Evolutionary conservation across 2,329 filamentous ascomycete genomes (phyloP).

Genomic region (Neospermospora avenae): DNA sequence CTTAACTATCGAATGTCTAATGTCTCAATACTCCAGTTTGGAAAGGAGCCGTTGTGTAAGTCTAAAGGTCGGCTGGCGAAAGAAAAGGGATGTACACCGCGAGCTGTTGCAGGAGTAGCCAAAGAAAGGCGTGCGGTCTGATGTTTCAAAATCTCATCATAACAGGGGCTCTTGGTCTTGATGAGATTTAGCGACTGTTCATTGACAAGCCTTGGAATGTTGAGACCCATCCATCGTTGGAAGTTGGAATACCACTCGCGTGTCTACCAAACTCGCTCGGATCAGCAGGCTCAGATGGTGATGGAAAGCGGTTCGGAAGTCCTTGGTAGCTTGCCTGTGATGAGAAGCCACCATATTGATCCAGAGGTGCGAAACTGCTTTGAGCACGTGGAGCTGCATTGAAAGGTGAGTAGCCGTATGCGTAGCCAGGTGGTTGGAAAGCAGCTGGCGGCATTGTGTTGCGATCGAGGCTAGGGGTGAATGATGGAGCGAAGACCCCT

Average conservation of each 20-base stretch:
- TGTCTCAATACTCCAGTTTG: not conserved
- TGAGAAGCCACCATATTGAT: slow-evolving; percentile 43
- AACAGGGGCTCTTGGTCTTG: not conserved
- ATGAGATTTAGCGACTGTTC: slow-evolving; percentile 42
- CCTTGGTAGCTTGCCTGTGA: slow-evolving; percentile 44
- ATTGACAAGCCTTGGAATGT: slow-evolving; percentile 70
- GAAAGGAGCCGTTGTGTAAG: not conserved
- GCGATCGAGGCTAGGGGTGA: slow-evolving; percentile 43
- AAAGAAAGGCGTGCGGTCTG: not conserved
- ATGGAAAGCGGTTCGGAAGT: slow-evolving; percentile 47
- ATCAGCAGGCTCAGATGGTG: slow-evolving; percentile 39
- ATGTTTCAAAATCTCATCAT: not conserved
- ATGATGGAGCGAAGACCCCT: slow-evolving; percentile 42
- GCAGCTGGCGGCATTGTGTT: slow-evolving; percentile 38
- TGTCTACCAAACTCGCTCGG: slow-evolving; percentile 41
- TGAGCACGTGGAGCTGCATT: slow-evolving; percentile 38
- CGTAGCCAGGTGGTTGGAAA: slow-evolving; percentile 41
- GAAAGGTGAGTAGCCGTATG: slow-evolving; percentile 44
- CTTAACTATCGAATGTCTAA: not conserved
- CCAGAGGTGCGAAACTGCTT: slow-evolving; percentile 40
- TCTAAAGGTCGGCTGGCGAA: not conserved
- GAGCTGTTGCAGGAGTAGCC: not conserved
- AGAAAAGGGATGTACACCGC: not conserved
- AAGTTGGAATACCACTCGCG: slow-evolving; percentile 38
- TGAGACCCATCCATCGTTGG: slow-evolving; percentile 54